Evolutionary conservation across 371 early-diverging fungal genomes (phyloP).

Genomic region (Haplosporangium sp.): DNA sequence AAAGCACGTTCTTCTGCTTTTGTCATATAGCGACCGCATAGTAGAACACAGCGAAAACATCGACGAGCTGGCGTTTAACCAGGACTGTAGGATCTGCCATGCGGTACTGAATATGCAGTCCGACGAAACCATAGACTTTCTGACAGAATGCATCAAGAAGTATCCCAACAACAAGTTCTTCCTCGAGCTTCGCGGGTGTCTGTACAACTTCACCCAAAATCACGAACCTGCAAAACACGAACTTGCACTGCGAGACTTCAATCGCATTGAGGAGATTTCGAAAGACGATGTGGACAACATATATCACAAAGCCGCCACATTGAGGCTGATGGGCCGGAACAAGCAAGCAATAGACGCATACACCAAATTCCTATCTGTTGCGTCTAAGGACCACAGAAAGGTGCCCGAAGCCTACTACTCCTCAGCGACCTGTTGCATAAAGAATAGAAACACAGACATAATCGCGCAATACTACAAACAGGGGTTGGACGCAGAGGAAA

Average conservation of each 20-base stretch:
- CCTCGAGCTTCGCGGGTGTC: slow-evolving; percentile 31
- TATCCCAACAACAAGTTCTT: slow-evolving; percentile 40
- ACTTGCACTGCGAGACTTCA: slow-evolving; percentile 34
- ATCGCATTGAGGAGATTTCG: slow-evolving; percentile 33
- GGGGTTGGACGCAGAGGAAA: slow-evolving; percentile 29
- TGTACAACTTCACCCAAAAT: slow-evolving; percentile 31
- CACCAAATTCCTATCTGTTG: slow-evolving; percentile 35
- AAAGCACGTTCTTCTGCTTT: slow-evolving; percentile 38
- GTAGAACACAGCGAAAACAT: slow-evolving; percentile 18
- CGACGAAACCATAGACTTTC: slow-evolving; percentile 32
- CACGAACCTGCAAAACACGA: slow-evolving; percentile 24
- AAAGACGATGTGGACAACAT: slow-evolving; percentile 32
- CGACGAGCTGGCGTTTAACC: slow-evolving; percentile 38
- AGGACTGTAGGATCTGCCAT: slow-evolving; percentile 38
- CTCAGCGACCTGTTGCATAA: slow-evolving; percentile 16
- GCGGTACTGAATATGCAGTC: slow-evolving; percentile 32
- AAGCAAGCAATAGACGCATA: slow-evolving; percentile 35
- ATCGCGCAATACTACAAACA: slow-evolving; percentile 25
- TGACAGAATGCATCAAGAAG: slow-evolving; percentile 41
- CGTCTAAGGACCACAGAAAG: slow-evolving; percentile 34
- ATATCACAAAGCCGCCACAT: slow-evolving; percentile 29
- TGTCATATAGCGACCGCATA: slow-evolving; percentile 25
- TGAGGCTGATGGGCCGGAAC: slow-evolving; percentile 31
- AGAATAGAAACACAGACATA: slow-evolving; percentile 15
- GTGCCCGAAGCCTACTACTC: slow-evolving; percentile 35